Base-by-base conservation (phyloP, 2,329 filamentous ascomycete species). In the Sporothrix mexicana region DNA sequence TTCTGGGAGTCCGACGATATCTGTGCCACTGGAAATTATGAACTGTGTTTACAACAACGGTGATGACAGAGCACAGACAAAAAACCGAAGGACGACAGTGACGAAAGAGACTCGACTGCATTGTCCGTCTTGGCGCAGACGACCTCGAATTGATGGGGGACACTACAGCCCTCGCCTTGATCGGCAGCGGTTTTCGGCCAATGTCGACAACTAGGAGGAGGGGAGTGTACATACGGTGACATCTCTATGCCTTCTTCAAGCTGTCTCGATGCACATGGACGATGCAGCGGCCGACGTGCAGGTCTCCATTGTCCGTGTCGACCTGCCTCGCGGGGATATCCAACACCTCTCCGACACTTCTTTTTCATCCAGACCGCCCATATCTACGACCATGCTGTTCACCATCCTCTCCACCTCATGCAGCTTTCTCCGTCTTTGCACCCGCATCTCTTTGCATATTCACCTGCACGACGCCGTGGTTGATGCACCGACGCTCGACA, bases 221-320 rank as follows among this genome's bases (percentile, higher is more conserved):
- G 13, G 20, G 62, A 10, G 43, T 47, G 43, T 49, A 23, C 45
- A 25, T 13, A 20, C 25, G 30, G n/a, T n/a, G 57, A 7, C 25
- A 2, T 43, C 3, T 12, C 17, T 17, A 36, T 0, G 36, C 3
- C 13, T 5, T 15, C 51, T 55, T 23, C 7, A 55, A 10, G 23
- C 51, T 25, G 20, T 55, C 3, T 25, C 13, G 25, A 41, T 61
- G 25, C 25, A 36, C 25, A 51, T 64, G 59, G 59, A 64, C 59
- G 10, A 64, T 47, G 43, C 59, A 62, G 59, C 59, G 59, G 59
- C 43, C 43, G 43, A 49, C 13, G 20, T 66, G 62, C 61, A 62
- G 59, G n/a, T 17, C 51, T 12, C n/a, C 59, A 45, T 45, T 23
- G 12, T n/a, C 41, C 36, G n/a, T n/a, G n/a, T 45, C 4, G n/a